Conservation (phyloP, 805 yeast species). For the Lachancea mirantina region DNA sequence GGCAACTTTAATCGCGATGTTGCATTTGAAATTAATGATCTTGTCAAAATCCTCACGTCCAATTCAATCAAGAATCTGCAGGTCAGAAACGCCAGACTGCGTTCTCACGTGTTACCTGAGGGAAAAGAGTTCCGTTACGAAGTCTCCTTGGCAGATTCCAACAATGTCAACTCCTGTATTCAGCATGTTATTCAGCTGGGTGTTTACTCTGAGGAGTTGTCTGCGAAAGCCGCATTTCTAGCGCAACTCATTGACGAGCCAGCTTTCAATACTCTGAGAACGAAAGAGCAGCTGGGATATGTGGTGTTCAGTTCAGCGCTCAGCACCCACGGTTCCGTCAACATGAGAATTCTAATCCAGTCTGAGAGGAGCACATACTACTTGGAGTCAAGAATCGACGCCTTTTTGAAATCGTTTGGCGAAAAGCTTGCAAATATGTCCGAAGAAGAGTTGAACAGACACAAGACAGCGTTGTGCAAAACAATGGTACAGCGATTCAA, state of each 20-base stretch:
- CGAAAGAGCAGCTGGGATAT: slow-evolving; percentile 92
- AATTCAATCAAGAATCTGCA: slow-evolving; percentile 35
- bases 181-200: slow-evolving; percentile 72
- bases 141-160: slow-evolving; percentile 47
- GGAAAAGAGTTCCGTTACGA: slow-evolving; percentile 41
- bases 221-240: slow-evolving; percentile 54
- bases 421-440: slow-evolving; percentile 43
- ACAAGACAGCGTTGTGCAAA: slow-evolving; percentile 59
- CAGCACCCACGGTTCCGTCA: slow-evolving; percentile 54
- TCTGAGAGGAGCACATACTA: slow-evolving; percentile 72
- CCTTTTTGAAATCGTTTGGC: slow-evolving; percentile 48
- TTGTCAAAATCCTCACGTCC: slow-evolving; percentile 39
- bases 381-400: slow-evolving; percentile 68
- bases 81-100: slow-evolving; percentile 25
- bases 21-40: slow-evolving; percentile 43
- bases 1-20: slow-evolving; percentile 62
- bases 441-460: slow-evolving; percentile 59
- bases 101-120: slow-evolving; percentile 38
- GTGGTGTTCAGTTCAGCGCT: slow-evolving; percentile 78
- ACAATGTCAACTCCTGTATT: slow-evolving; percentile 77
- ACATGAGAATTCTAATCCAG: slow-evolving; percentile 67
- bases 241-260: slow-evolving; percentile 79
- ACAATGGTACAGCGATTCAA: slow-evolving; percentile 65
- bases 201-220: slow-evolving; percentile 35
- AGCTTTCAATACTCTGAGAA: slow-evolving; percentile 80